A percentile compares a stretch with the other conserved stretches of the same genome.
Evolutionary conservation across 2,329 filamentous ascomycete species (phyloP).

Genomic region (Cryphonectria japonica): DNA sequence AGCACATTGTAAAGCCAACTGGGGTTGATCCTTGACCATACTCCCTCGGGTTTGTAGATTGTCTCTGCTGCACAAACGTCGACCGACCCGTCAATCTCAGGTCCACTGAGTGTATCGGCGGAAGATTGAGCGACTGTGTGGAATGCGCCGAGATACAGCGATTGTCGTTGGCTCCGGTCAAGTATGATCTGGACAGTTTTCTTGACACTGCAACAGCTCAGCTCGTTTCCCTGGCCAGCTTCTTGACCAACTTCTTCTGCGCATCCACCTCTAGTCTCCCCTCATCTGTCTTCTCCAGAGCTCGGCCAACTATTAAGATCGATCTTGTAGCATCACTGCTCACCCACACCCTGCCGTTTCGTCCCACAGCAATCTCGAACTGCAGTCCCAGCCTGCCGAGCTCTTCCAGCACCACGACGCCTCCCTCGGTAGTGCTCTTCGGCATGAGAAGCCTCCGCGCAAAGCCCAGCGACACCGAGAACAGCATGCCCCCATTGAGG

Average conservation of each 20-base stretch:
- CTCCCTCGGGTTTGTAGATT: neutral
- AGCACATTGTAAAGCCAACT: neutral
- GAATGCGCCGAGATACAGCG: neutral
- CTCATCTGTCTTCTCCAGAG: constrained; percentile 78
- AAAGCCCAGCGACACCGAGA: constrained; percentile 77
- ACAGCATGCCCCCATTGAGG: constrained; percentile 84
- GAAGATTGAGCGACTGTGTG: neutral
- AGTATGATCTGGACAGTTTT: neutral
- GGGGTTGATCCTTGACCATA: neutral
- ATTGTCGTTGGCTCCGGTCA: neutral
- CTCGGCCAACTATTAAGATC: constrained; percentile 77
- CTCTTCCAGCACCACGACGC: constrained; percentile 76
- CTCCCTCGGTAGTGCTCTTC: constrained; percentile 63
- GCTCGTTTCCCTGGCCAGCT: constrained; percentile 62
- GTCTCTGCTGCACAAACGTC: neutral
- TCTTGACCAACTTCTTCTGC: constrained; percentile 72
- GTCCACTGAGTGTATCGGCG: neutral
- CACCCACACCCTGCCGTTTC: constrained; percentile 93
- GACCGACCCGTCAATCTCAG: neutral
- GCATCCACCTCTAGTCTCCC: constrained; percentile 63
- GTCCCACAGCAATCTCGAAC: constrained; percentile 92
- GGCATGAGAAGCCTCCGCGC: constrained; percentile 76
- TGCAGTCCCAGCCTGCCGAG: constrained; percentile 75
- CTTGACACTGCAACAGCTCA: constrained; percentile 37
- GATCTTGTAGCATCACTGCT: constrained; percentile 75